A percentile compares a stretch with the other conserved stretches of the same genome.
Evolutionary conservation across 176 grass and related monocot species (phyloP).

Genomic region (Oryza longistaminata): DNA sequence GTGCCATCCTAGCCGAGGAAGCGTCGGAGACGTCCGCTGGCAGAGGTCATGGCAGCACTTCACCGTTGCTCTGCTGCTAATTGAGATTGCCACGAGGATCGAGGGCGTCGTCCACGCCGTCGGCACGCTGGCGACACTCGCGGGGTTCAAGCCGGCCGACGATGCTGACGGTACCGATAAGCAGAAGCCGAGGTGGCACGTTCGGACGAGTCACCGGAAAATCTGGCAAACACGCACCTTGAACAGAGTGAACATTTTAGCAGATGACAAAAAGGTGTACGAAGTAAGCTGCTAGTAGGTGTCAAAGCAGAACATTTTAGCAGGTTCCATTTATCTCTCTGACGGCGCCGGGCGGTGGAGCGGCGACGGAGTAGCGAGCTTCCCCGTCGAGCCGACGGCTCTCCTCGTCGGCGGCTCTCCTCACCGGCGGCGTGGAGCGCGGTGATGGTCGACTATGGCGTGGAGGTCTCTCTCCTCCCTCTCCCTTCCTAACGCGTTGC

Average conservation of each 20-base stretch:
- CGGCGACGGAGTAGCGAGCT: no score
- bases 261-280: neutral
- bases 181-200: neutral
- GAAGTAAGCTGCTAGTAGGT: neutral
- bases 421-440: no score
- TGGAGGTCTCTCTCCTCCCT: no score
- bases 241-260: neutral
- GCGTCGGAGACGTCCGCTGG: conserved; percentile 33
- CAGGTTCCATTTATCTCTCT: no score
- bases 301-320: neutral
- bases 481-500: no score
- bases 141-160: conserved; percentile 47
- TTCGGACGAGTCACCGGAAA: neutral
- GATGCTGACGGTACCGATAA: conserved; percentile 43
- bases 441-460: no score
- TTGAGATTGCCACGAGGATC: conserved; percentile 59
- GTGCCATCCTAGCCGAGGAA: conserved; percentile 42
- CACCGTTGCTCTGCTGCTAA: conserved; percentile 58
- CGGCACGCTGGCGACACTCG: conserved; percentile 53
- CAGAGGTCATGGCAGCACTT: conserved; percentile 58
- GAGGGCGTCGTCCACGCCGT: conserved; percentile 61
- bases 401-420: no score
- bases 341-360: no score
- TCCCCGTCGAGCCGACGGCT: no score
- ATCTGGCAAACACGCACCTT: neutral